Evolutionary conservation across 2,329 filamentous ascomycete genomes (phyloP), one percentile per base, ranked within the genome.

Genomic region (Septoria petroselini): DNA sequence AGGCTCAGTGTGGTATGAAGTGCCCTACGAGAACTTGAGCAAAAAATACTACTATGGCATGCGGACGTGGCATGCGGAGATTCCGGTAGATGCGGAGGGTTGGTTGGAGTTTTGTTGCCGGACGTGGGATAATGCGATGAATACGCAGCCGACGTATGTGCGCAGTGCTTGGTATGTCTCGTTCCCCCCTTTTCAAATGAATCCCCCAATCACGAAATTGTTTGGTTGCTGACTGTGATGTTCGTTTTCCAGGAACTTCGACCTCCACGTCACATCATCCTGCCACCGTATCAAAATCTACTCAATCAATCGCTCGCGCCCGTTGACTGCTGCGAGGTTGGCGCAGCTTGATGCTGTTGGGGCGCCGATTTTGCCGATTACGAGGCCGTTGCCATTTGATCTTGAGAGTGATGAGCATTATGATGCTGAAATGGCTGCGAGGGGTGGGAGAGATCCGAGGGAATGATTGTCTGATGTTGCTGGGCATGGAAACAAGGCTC

Each of bases 1-100:
- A 0, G 83, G 83, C 0, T 78, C 74, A 56, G 76, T 74, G 11
- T 86, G 83, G 83, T 85, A 85, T 53, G 71, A 76, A 7, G 79
- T 85, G 0, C 82, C 82, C 0, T 68, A 70, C 0, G 75, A 82
- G 41, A 81, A 83, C 1, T 53, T 87, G 53, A 80, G 76, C 2
- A 73, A 72, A 55, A 88, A 87, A 66, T 76, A 80, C 41, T 80
- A 75, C 40, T 81, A 78, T 59, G 76, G 80, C 0, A 88, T 84
- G 84, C 70, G 84, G 9, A 75, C 74, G 0, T 88, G 84, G 84
- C 71, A 79, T 48, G 73, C 76, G 1, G 78, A 83, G 1, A 60
- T 87, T 0, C 83, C 84, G 0, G 79, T 80, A 21, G 72, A 75
- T 54, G 69, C 68, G 2, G 73, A 75, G 53, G 73, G 73, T 4